Base-by-base conservation (phyloP, 352 stramenopile genomes). In the Pythium aphanidermatum region DNA sequence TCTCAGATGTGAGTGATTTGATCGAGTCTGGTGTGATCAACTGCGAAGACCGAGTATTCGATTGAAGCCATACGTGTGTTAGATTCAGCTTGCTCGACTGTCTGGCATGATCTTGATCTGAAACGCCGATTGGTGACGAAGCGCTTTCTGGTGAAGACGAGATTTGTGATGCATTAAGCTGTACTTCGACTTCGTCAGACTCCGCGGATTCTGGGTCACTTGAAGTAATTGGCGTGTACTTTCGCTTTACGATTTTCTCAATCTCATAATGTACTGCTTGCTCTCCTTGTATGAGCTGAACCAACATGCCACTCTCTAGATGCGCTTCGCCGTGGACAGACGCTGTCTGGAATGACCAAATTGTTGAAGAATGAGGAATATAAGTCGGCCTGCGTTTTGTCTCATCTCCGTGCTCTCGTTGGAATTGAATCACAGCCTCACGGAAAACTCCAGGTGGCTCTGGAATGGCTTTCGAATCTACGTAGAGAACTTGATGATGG, bases 51-150 rank as follows among this genome's bases (percentile, higher is more conserved):
- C 44, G 16, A 27, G 45, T 32, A 21, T 61, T 61, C 26, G 26
- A 40, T 16, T 61, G 53, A 25, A 61, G 53, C 53, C 53, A 61
- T 2, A 61, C 53, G 31, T 60, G 37, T 2, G 38, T 55, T 14
- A 26, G n/a, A n/a, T n/a, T n/a, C n/a, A n/a, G n/a, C n/a, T n/a
- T n/a, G n/a, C n/a, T n/a, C n/a, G n/a, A n/a, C n/a, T n/a, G n/a
- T n/a, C n/a, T n/a, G n/a, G n/a, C n/a, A n/a, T n/a, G n/a, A n/a
- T n/a, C n/a, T n/a, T n/a, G n/a, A n/a, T n/a, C n/a, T n/a, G n/a
- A n/a, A n/a, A n/a, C n/a, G n/a, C n/a, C n/a, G n/a, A n/a, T n/a
- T n/a, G n/a, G n/a, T n/a, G n/a, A n/a, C n/a, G n/a, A n/a, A n/a
- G n/a, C n/a, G n/a, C n/a, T n/a, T n/a, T n/a, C n/a, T n/a, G n/a